phyloP scores from a whole-genome alignment of 495 filamentous ascomycete genomes.

The Penicillium desertorum region DNA sequence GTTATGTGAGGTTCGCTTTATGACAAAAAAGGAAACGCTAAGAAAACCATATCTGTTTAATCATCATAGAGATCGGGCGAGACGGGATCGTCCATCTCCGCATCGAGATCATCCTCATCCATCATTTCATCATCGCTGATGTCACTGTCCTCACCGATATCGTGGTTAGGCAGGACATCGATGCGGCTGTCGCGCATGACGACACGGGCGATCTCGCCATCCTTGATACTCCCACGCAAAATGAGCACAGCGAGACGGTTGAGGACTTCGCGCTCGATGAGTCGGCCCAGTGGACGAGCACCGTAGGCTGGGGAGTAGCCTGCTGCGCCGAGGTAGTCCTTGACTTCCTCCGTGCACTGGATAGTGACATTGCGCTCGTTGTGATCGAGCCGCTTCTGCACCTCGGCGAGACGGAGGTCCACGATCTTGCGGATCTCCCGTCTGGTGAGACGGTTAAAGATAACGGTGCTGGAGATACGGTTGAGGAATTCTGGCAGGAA shows the following conservation, averaged over 20 bases:
- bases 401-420: slow-evolving; percentile 82
- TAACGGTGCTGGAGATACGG: slow-evolving; percentile 90
- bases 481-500: slow-evolving; percentile 99
- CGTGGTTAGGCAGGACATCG: slow-evolving; percentile 80
- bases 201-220: slow-evolving; percentile 80
- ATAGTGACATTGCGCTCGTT: slow-evolving; percentile 84
- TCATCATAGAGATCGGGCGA: slow-evolving; percentile 77
- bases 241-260: slow-evolving; percentile 90
- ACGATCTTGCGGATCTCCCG: slow-evolving; percentile 93
- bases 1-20: background rate
- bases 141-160: slow-evolving; percentile 51
- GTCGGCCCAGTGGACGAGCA: slow-evolving; percentile 78
- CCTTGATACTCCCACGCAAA: slow-evolving; percentile 75
- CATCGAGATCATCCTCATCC: slow-evolving; percentile 67
- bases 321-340: slow-evolving; percentile 82
- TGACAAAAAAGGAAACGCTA: background rate
- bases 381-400: slow-evolving; percentile 78
- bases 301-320: slow-evolving; percentile 95
- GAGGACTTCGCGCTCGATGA: slow-evolving; percentile 95
- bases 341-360: slow-evolving; percentile 73
- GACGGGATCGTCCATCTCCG: slow-evolving; percentile 61
- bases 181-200: slow-evolving; percentile 75
- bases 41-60: slow-evolving; percentile 25
- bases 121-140: slow-evolving; percentile 65
- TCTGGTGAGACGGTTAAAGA: slow-evolving; percentile 94